Evolutionary conservation across 1,284 basidiomycete genomes (phyloP).

Genomic region (Ceratobasidium sp.): DNA sequence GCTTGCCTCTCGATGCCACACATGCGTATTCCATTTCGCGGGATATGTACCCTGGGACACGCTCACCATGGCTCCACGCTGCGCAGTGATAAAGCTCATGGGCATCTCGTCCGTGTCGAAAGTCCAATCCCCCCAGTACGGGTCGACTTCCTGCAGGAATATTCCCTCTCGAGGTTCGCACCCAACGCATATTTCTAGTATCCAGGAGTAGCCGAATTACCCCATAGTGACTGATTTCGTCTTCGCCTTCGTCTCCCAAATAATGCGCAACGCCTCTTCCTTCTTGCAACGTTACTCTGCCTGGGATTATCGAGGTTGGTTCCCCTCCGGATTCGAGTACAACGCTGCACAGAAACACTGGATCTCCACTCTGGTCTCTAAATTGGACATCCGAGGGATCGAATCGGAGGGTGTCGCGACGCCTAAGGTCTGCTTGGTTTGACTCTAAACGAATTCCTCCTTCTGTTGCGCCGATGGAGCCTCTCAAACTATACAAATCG

Average conservation of each 20-base stretch:
- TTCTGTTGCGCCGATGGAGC: not conserved
- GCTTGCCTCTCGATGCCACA: too few species aligned
- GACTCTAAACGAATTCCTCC: not conserved
- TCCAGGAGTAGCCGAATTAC: not conserved
- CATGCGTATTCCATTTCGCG: too few species aligned
- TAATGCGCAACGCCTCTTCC: too few species aligned
- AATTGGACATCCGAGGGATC: not conserved
- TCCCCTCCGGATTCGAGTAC: too few species aligned
- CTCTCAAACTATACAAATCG: not conserved
- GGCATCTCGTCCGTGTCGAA: too few species aligned
- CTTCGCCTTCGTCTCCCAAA: too few species aligned
- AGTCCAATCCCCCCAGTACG: not conserved
- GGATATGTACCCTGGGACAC: too few species aligned
- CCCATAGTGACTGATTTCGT: too few species aligned
- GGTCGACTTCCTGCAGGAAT: not conserved
- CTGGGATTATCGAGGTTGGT: too few species aligned
- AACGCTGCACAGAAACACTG: constrained; percentile 7
- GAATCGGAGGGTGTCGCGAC: not conserved
- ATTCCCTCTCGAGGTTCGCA: not conserved
- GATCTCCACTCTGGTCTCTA: constrained; percentile 2
- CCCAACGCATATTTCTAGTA: constrained; percentile 12
- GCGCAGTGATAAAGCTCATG: too few species aligned
- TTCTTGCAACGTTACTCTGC: too few species aligned
- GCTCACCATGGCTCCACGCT: too few species aligned
- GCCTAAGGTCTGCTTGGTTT: not conserved